Base-by-base conservation (phyloP, 2,329 filamentous ascomycete species). In the Pyrenophora teres region DNA sequence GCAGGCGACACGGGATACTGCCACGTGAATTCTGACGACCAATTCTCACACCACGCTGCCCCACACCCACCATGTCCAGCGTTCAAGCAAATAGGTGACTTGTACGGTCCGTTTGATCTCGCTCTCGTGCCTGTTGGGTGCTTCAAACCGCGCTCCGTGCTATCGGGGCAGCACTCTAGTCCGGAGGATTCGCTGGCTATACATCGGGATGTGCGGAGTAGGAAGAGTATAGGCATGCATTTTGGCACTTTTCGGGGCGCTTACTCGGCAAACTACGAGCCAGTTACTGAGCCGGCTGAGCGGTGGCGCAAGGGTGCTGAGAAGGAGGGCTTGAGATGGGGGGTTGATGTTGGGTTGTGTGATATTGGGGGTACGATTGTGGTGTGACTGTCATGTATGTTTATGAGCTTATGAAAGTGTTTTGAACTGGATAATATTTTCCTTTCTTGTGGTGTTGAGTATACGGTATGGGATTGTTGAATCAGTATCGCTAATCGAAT, bases 1-100 rank as follows among this genome's bases (percentile, higher is more conserved):
- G 73, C 79, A 0, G 79, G 79, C 25, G 80, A 81, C 53, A 81
- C 80, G 0, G 79, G 75, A 1, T 82, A 81, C 55, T 77, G 76
- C 35, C 63, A 63, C 43, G 68, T 74, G 15, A 50, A 59, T 3
- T 65, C 63, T 1, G 68, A 71, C 50, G 53, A 56, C 6, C 57
- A 70, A 23, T 68, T 67, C 23, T 62, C 66, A 1, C 67, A 71
- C 33, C 62, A 73, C 9, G 43, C 68, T 3, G 67, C 71, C 6
- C 62, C 73, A 3, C 70, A 75, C 36, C 71, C 73, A 3, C 73
- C 72, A 3, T 82, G 79, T 60, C 78, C 79, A 3, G 77, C 74
- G 0, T 82, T 82, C 61, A 69, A 70, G 19, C 69, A 80, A 30
- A 76, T 81, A 8, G 80, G 79, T 23, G 59, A 76, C 2, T 49